Conservation (phyloP, 2,329 filamentous ascomycete genomes). For the Magnaporthiopsis poae region DNA sequence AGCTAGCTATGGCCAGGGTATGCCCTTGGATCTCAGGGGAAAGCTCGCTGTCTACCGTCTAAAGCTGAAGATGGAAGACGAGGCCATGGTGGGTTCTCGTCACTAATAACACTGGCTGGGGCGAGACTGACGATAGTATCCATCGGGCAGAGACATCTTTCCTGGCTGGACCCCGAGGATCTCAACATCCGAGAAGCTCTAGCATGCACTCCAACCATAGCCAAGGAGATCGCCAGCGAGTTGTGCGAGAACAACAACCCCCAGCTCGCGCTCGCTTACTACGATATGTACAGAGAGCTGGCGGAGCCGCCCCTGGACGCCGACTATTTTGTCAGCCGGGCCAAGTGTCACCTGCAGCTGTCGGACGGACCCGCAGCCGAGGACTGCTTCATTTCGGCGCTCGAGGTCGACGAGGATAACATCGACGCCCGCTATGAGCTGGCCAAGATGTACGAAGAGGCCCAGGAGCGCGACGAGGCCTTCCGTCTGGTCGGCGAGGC, state of each 20-base stretch:
- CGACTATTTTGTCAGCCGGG: slow-evolving; percentile 44
- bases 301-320: slow-evolving; percentile 35
- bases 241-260: slow-evolving; percentile 29
- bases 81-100: slow-evolving; percentile 46
- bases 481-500: slow-evolving; percentile 69
- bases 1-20: slow-evolving; percentile 57
- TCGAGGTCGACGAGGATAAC: slow-evolving; percentile 60
- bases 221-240: slow-evolving; percentile 53
- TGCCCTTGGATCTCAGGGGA: slow-evolving; percentile 73
- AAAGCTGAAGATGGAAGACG: slow-evolving; percentile 54
- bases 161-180: slow-evolving; percentile 59
- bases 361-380: slow-evolving; percentile 60
- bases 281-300: slow-evolving; percentile 42
- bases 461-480: slow-evolving; percentile 64
- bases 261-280: slow-evolving; percentile 42
- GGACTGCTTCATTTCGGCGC: slow-evolving; percentile 64
- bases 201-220: slow-evolving; percentile 65
- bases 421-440: slow-evolving; percentile 71
- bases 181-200: slow-evolving; percentile 38
- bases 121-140: not conserved
- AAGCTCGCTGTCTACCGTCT: slow-evolving; percentile 80
- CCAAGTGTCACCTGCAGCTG: slow-evolving; percentile 58
- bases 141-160: slow-evolving; percentile 42
- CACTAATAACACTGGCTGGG: too few species aligned
- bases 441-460: slow-evolving; percentile 73